Percentiles rank a stretch among this genome's conserved stretches.
These are phyloP conservation scores for Colletotrichum aenigma DNA, from an alignment of 2,329 filamentous ascomycete species.

Conservation along the genomic window DNA sequence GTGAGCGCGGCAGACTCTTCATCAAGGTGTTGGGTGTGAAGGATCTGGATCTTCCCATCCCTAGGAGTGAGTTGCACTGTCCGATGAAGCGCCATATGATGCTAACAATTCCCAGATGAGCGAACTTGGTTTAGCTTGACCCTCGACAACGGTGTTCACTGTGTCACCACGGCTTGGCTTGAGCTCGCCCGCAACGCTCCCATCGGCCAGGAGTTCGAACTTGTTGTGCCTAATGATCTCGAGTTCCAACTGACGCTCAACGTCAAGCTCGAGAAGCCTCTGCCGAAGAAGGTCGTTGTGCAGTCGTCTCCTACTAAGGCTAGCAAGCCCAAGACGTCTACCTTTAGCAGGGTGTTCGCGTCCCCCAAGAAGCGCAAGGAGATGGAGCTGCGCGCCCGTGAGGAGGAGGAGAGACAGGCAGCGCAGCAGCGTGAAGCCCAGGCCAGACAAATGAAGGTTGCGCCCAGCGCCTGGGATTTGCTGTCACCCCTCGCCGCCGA, in stretches of 20 bases:
- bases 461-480: conserved; percentile 82
- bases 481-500: conserved; percentile 85
- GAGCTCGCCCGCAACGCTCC: conserved; percentile 91
- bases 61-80: conserved; percentile 70
- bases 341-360: conserved; percentile 90
- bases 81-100: background rate
- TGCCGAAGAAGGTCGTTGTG: conserved; percentile 54
- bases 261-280: conserved; percentile 87
- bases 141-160: conserved; percentile 97
- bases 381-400: conserved; percentile 80
- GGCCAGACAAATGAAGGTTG: conserved; percentile 64
- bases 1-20: conserved; percentile 89
- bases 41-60: conserved; percentile 88
- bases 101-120: conserved; percentile 65
- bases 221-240: conserved; percentile 96
- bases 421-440: conserved; percentile 68
- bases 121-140: conserved; percentile 94
- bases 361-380: conserved; percentile 98
- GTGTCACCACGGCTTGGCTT: conserved; percentile 94
- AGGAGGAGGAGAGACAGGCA: conserved; percentile 78
- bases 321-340: conserved; percentile 76
- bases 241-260: conserved; percentile 98
- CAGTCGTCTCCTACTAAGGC: conserved; percentile 65
- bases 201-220: conserved; percentile 97
- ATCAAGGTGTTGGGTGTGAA: conserved; percentile 99